Percentiles rank a stretch among this genome's conserved stretches.
Conservation (phyloP, 78 protist species). For the Dictyostelium purpureum region DNA sequence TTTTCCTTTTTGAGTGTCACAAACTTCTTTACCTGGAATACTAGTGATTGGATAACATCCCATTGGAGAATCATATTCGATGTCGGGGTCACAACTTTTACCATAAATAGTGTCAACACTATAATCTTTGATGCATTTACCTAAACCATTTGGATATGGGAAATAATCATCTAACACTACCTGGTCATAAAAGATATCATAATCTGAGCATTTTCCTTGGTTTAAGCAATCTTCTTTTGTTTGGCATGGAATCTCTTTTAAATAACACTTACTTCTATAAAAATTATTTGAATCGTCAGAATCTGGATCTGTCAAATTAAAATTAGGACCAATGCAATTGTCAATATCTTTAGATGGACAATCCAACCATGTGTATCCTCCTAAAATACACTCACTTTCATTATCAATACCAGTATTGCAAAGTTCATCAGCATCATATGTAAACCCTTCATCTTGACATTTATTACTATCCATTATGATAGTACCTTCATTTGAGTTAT, state of each 20-base stretch:
- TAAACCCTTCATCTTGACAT: too few relatives aligned
- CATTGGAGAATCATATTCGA: conserved; percentile 34
- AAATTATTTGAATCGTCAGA: not conserved
- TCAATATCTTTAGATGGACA: not conserved
- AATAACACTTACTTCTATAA: not conserved
- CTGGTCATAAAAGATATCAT: not conserved
- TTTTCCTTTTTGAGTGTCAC: not conserved
- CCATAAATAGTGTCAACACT: not conserved
- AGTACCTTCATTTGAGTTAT: not conserved
- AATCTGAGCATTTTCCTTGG: conserved; percentile 37
- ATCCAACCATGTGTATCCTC: not conserved
- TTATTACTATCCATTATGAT: not conserved
- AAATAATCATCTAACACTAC: not conserved
- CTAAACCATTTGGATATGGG: conserved; percentile 20
- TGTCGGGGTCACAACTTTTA: not conserved
- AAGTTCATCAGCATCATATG: not conserved
- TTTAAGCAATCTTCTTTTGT: not conserved
- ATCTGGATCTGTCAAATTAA: not conserved
- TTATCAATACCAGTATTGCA: not conserved
- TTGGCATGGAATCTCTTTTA: not conserved
- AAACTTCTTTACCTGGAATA: not conserved
- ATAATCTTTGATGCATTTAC: conserved; percentile 36
- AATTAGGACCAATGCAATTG: not conserved
- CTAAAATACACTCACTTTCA: not conserved
- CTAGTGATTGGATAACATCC: not conserved